These are phyloP conservation scores for Dictyostelium purpureum DNA, from an alignment of 78 protist genomes.

Conservation along the genomic window DNA sequence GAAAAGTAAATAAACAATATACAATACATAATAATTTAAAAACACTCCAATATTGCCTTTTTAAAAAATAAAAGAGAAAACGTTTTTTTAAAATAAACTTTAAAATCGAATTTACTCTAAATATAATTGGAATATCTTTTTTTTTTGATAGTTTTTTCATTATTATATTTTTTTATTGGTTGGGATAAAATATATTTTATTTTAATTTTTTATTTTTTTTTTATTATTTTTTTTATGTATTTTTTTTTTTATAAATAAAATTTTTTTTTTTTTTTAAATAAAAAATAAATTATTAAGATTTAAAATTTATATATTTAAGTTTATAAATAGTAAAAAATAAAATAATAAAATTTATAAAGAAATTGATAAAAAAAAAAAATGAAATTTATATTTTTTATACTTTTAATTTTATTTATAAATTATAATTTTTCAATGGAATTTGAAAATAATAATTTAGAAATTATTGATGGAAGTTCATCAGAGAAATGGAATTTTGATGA, in stretches of 20 bases:
- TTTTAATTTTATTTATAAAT: neutral
- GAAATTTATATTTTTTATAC: neutral
- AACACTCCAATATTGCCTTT: neutral
- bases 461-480: neutral
- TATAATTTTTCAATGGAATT: neutral
- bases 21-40: neutral
- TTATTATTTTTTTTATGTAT: too few relatives aligned
- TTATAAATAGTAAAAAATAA: too few relatives aligned
- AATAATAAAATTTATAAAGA: neutral
- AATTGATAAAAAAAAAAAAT: neutral
- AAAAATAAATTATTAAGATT: too few relatives aligned
- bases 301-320: too few relatives aligned
- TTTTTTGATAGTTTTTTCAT: too few relatives aligned
- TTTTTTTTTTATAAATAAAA: too few relatives aligned
- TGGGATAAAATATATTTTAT: too few relatives aligned
- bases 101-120: too few relatives aligned
- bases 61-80: neutral
- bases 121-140: too few relatives aligned
- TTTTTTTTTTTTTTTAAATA: too few relatives aligned
- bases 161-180: too few relatives aligned
- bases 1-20: neutral
- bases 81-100: neutral
- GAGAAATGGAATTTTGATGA: neutral
- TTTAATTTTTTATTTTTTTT: too few relatives aligned
- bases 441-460: neutral